phyloP scores from a whole-genome alignment of 202 grass and related monocot species.

The Setaria viridis region DNA sequence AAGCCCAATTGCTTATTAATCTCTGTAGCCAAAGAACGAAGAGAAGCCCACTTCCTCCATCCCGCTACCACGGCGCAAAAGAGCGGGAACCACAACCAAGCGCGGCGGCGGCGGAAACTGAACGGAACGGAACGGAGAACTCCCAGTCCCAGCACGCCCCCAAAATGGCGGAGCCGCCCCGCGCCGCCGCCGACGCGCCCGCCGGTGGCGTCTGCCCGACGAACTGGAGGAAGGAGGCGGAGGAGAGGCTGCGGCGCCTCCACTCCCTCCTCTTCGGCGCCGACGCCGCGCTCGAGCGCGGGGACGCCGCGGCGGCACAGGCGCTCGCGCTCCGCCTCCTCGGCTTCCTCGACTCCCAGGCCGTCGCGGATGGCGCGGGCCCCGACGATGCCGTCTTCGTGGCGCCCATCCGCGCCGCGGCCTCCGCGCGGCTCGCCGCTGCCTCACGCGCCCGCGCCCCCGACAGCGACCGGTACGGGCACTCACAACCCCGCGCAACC shows the following conservation, averaged over 20 bases:
- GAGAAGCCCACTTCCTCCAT: not conserved
- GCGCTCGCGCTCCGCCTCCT: slow-evolving; percentile 82
- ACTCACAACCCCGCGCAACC: not conserved
- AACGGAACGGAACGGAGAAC: not conserved
- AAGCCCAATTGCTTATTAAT: not conserved
- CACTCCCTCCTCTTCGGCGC: slow-evolving; percentile 84
- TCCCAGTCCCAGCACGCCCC: not conserved
- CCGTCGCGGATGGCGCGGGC: not conserved
- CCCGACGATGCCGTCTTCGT: slow-evolving; percentile 55
- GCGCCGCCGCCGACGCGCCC: not conserved
- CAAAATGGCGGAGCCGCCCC: slow-evolving; percentile 43
- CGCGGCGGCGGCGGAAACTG: not conserved
- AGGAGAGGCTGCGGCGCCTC: slow-evolving; percentile 55
- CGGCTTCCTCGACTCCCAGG: slow-evolving; percentile 80
- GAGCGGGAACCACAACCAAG: slow-evolving; percentile 16
- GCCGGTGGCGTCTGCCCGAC: slow-evolving; percentile 15
- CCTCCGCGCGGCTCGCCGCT: slow-evolving; percentile 55
- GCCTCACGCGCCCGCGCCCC: slow-evolving; percentile 55
- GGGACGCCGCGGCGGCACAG: slow-evolving; percentile 62
- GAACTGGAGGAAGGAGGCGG: slow-evolving; percentile 78
- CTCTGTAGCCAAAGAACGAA: not conserved
- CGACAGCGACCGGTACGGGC: slow-evolving; percentile 74
- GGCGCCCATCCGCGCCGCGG: slow-evolving; percentile 62
- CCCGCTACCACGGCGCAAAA: not conserved
- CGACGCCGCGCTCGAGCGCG: slow-evolving; percentile 68